These are phyloP conservation scores for Tulasnella sp. DNA, from an alignment of 768 basidiomycete species.

Conservation along the genomic window DNA sequence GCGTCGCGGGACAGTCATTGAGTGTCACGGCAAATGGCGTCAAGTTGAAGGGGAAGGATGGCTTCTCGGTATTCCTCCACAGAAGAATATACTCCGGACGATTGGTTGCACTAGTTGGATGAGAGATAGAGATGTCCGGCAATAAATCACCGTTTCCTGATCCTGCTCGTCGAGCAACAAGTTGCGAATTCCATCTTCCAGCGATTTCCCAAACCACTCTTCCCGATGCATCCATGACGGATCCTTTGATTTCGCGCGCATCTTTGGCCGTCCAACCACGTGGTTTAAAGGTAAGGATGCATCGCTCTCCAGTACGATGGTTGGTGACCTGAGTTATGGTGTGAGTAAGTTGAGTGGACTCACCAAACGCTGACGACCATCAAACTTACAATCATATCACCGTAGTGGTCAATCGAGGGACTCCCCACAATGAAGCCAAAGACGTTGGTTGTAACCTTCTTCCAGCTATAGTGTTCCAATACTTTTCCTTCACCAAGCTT, in stretches of 20 bases:
- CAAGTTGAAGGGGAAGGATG: constrained; percentile 78
- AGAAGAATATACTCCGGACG: constrained; percentile 67
- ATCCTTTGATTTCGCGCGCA: constrained; percentile 84
- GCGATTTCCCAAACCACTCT: constrained; percentile 74
- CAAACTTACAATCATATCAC: constrained; percentile 74
- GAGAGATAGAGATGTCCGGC: constrained; percentile 53
- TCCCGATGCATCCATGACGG: constrained; percentile 54
- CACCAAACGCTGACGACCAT: not conserved
- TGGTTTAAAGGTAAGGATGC: constrained; percentile 88
- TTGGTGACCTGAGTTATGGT: constrained; percentile 51
- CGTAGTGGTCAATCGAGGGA: constrained; percentile 84
- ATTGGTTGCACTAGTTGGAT: constrained; percentile 32
- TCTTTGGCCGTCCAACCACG: constrained; percentile 88
- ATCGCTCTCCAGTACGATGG: constrained; percentile 78
- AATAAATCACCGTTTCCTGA: constrained; percentile 45
- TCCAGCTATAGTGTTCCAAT: constrained; percentile 88
- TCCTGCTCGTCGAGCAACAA: constrained; percentile 68
- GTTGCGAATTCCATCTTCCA: constrained; percentile 89
- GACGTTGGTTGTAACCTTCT: constrained; percentile 82
- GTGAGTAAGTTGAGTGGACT: not conserved
- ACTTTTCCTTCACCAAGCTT: constrained; percentile 33
- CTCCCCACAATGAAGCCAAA: constrained; percentile 88
- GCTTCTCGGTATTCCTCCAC: constrained; percentile 86
- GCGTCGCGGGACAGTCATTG: constrained; percentile 67
- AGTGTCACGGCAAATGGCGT: constrained; percentile 89